Conservation (phyloP, 2,329 filamentous ascomycete genomes). For the Fusarium continuum region DNA sequence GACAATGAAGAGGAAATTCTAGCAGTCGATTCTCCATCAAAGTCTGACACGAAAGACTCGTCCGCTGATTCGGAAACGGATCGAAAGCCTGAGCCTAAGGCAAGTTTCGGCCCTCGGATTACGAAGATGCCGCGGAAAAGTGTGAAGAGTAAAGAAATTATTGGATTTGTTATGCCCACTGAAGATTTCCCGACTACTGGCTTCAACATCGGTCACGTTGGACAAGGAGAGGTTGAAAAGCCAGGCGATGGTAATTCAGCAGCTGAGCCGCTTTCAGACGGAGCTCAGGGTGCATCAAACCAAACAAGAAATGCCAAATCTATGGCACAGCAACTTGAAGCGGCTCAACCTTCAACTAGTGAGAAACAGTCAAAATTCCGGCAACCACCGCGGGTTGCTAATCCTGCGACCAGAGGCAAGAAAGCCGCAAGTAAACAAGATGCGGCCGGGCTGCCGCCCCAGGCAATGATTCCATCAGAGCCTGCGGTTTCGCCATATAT, state of each 20-base stretch:
- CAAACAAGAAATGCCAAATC: background rate
- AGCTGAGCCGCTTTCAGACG: background rate
- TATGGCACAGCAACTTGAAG: background rate
- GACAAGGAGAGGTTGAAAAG: background rate
- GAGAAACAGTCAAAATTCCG: slow-evolving; percentile 15
- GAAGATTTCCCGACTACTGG: slow-evolving; percentile 23
- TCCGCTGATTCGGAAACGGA: background rate
- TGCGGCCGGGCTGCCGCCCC: slow-evolving; percentile 59
- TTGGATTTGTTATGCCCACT: slow-evolving; percentile 49
- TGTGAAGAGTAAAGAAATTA: slow-evolving; percentile 58
- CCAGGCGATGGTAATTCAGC: background rate
- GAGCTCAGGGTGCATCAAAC: background rate
- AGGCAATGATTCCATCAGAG: slow-evolving; percentile 52
- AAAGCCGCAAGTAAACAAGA: slow-evolving; percentile 63
- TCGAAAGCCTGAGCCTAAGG: slow-evolving; percentile 1
- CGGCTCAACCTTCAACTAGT: background rate
- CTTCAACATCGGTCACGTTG: slow-evolving; percentile 22
- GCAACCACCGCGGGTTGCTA: slow-evolving; percentile 46
- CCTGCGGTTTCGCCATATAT: slow-evolving; percentile 32
- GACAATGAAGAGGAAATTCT: slow-evolving; percentile 12
- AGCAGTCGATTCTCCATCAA: background rate
- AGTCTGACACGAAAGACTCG: background rate
- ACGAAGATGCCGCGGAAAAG: slow-evolving; percentile 54
- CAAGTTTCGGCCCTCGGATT: slow-evolving; percentile 49
- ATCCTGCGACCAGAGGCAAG: slow-evolving; percentile 62